These are phyloP conservation scores for Metschnikowia corniflorae DNA, from an alignment of 805 yeast genomes.

Conservation along the genomic window DNA sequence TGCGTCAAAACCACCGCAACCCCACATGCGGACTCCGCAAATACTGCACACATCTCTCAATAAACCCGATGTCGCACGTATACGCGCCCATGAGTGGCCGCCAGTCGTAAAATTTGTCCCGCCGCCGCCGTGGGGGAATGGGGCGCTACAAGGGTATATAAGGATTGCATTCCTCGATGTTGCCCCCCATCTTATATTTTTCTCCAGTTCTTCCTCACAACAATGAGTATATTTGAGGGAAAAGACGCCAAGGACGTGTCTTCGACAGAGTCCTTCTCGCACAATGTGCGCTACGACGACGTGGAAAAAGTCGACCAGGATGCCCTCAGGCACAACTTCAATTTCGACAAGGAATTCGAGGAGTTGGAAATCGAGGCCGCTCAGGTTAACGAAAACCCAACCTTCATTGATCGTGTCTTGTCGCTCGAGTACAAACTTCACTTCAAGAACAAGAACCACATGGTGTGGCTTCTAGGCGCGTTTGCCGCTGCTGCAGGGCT, in stretches of 20 bases:
- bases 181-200: neutral
- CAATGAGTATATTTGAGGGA: constrained; percentile 20
- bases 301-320: constrained; percentile 24
- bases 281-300: constrained; percentile 18
- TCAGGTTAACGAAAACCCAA: constrained; percentile 26
- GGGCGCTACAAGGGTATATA: neutral
- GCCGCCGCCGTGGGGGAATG: too few relatives aligned
- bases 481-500: constrained; percentile 65
- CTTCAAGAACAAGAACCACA: constrained; percentile 42
- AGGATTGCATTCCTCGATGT: neutral
- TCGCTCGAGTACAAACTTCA: constrained; percentile 35
- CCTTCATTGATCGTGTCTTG: constrained; percentile 37
- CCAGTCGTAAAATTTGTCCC: constrained; percentile 6
- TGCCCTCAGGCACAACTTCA: constrained; percentile 29
- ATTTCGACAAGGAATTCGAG: constrained; percentile 34
- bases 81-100: too few relatives aligned
- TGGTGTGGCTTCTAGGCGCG: constrained; percentile 45
- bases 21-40: constrained; percentile 5
- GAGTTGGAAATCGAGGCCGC: constrained; percentile 32
- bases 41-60: constrained; percentile 4
- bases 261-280: constrained; percentile 18
- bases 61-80: constrained; percentile 2
- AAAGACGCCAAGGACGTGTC: constrained; percentile 16
- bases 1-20: too few relatives aligned
- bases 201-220: too few relatives aligned